Base-by-base conservation (phyloP, 108 stramenopile species). In the Nannochloropsis salina region DNA sequence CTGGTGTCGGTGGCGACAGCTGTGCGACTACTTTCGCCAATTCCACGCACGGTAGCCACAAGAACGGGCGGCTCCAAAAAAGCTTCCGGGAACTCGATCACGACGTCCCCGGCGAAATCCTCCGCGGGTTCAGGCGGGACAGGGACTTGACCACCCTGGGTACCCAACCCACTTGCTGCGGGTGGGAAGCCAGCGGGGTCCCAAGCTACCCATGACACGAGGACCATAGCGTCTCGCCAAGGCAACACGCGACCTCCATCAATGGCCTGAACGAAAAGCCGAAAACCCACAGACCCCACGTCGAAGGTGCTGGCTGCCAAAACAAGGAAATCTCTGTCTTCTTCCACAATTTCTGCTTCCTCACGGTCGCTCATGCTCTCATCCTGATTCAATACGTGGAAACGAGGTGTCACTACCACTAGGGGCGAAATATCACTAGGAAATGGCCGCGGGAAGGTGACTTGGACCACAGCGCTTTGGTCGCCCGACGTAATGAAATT, bases 71-170 rank as follows among this genome's bases (percentile, higher is more conserved):
- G 61, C 20, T 74, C 61, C n/a, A 3, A n/a, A n/a, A 74, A 74
- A 74, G 61, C 20, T n/a, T n/a, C 2, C 20, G 61, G 61, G n/a
- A 74, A 74, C 6, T 74, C 61, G n/a, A 74, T 74, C 20, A 74
- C 61, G 61, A 74, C 20, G 6, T 74, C 61, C 61, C 61, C 61
- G 20, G 61, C 61, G n/a, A 74, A 74, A 74, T 74, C 8, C 61
- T 74, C 61, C 15, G n/a, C n/a, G n/a, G 61, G 61, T n/a, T 74
- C 61, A n/a, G 61, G 61, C 15, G 61, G 61, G 61, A 74, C 61
- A 74, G 61, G 61, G 0, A 74, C 61, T 74, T 74, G 61, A 15
- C 61, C 61, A n/a, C 61, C 61, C n/a, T 74, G 61, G 61, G 20
- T 74, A n/a, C 61, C 61, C 8, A 74, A 1, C n/a, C 61, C 61